A percentile compares a stretch with the other conserved stretches of the same genome.
Conservation (phyloP, 2,329 filamentous ascomycete species). For the Aspergillus aculeatus region DNA sequence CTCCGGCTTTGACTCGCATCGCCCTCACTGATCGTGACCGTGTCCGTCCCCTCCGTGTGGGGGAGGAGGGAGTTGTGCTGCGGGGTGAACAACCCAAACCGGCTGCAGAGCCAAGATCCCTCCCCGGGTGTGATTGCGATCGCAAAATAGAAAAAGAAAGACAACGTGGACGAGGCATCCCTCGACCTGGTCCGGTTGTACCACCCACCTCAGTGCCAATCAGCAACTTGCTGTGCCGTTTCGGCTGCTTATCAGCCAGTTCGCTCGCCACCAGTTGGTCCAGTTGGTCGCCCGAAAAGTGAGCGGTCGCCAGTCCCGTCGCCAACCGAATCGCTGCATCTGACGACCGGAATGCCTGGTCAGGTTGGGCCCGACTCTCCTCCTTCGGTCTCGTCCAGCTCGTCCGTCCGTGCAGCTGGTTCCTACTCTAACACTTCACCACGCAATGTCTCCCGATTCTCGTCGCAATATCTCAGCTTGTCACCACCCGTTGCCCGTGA, state of each 20-base stretch:
- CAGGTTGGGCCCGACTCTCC: conserved; percentile 15
- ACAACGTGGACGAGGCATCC: conserved; percentile 22
- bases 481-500: conserved; percentile 6
- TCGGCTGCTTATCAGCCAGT: not conserved
- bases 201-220: conserved; percentile 14
- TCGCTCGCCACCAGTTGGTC: not conserved
- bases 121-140: conserved; percentile 13
- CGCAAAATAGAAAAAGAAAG: not conserved
- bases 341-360: conserved; percentile 19
- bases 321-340: conserved; percentile 11
- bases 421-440: conserved; percentile 2
- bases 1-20: not conserved
- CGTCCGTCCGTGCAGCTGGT: not conserved
- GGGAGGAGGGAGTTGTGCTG: conserved; percentile 21
- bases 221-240: conserved; percentile 7
- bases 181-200: conserved; percentile 4
- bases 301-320: conserved; percentile 1
- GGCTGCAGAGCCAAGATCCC: conserved; percentile 21
- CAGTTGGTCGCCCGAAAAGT: conserved; percentile 4
- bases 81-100: conserved; percentile 17
- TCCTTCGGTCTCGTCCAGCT: conserved; percentile 9
- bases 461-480: conserved; percentile 9
- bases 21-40: not conserved
- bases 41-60: conserved; percentile 12
- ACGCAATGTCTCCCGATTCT: conserved; percentile 12